A percentile compares a stretch with the other conserved stretches of the same genome.
These are phyloP conservation scores for Beauveria sp. DNA, from an alignment of 2,329 filamentous ascomycete species.

Conservation along the genomic window DNA sequence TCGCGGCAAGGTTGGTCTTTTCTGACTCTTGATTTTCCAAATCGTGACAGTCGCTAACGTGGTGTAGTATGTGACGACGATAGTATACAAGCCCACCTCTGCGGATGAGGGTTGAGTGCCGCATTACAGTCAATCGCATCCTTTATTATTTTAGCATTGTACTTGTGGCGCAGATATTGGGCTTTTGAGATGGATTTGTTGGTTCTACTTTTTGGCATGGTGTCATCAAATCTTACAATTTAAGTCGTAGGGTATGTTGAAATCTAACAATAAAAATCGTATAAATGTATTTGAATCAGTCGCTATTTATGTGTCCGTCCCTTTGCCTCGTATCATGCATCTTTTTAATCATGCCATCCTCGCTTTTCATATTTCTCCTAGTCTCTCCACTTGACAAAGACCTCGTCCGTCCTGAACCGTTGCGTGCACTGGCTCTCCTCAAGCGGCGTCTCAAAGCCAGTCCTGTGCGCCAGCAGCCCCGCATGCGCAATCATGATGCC, in stretches of 20 bases:
- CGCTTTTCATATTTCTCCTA: conserved; percentile 19
- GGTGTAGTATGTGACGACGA: conserved; percentile 84
- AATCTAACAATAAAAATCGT: neutral
- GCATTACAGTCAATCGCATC: neutral
- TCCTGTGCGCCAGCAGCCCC: conserved; percentile 75
- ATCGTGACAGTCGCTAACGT: neutral
- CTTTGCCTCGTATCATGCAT: neutral
- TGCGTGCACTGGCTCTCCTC: conserved; percentile 81
- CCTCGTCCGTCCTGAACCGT: conserved; percentile 75
- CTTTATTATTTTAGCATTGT: conserved; percentile 1
- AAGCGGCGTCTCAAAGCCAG: conserved; percentile 68
- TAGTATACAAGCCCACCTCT: conserved; percentile 87
- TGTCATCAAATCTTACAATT: neutral
- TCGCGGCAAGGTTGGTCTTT: conserved; percentile 69
- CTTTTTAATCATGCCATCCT: neutral
- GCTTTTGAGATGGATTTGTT: neutral
- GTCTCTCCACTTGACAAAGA: conserved; percentile 72
- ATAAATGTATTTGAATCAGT: neutral
- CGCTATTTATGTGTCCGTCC: neutral
- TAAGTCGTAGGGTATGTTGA: neutral
- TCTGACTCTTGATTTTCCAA: neutral
- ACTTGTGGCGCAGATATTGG: conserved; percentile 1
- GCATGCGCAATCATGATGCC: conserved; percentile 99
- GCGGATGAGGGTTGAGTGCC: conserved; percentile 36
- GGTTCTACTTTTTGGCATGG: neutral